phyloP scores from a whole-genome alignment of 2,329 filamentous ascomycete genomes.

The Beauveria brongniartii region DNA sequence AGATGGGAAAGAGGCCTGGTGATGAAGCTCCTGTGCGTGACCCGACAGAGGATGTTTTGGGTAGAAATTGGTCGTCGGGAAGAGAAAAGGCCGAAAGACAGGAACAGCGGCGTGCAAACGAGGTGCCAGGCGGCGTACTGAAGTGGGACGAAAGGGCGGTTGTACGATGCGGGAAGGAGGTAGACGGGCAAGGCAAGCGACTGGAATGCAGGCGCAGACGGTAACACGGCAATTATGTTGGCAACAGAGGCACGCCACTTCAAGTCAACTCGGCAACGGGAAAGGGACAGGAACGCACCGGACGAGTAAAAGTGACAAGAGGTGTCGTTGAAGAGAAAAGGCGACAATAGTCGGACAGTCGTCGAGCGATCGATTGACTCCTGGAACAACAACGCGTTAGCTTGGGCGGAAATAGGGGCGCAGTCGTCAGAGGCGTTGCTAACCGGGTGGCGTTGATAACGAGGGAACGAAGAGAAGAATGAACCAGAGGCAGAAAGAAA shows the following conservation, averaged over 20 bases:
- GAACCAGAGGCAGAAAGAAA: background rate
- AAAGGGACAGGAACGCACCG: slow-evolving; percentile 3
- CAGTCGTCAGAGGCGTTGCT: background rate
- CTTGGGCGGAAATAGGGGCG: slow-evolving; percentile 1
- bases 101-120: background rate
- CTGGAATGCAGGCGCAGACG: slow-evolving; percentile 9
- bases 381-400: background rate
- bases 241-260: background rate
- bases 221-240: background rate
- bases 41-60: slow-evolving; percentile 1
- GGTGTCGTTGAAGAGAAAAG: background rate
- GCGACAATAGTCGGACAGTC: background rate
- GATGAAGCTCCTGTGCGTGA: slow-evolving; percentile 1
- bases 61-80: background rate
- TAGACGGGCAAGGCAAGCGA: background rate
- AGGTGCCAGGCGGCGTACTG: background rate
- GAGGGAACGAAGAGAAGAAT: slow-evolving; percentile 4
- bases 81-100: background rate
- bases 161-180: background rate
- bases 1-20: background rate
- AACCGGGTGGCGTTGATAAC: background rate
- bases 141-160: background rate
- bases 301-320: background rate
- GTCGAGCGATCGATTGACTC: slow-evolving; percentile 1
- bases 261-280: slow-evolving; percentile 5